Percentiles rank a stretch among this genome's conserved stretches.
Evolutionary conservation across 345 rosid species (phyloP).

Genomic region (Lepidium sativum): DNA sequence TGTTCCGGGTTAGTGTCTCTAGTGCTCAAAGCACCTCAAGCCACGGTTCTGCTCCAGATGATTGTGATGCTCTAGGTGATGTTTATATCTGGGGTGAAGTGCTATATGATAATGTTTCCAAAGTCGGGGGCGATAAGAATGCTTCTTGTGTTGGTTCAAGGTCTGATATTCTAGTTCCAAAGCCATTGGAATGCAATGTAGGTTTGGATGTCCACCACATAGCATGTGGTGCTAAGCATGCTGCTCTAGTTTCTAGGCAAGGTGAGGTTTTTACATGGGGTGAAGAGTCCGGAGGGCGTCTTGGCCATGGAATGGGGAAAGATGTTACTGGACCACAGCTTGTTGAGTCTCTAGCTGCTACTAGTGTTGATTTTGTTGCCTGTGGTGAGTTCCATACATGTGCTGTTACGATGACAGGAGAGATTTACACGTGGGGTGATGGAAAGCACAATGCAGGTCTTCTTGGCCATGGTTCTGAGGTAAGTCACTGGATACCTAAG

Average conservation of each 20-base stretch:
- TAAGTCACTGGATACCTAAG: conserved; percentile 97
- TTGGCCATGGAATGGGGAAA: conserved; percentile 86
- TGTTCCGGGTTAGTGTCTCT: conserved; percentile 92
- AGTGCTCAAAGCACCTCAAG: conserved; percentile 93
- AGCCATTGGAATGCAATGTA: conserved; percentile 72
- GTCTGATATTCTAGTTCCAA: conserved; percentile 68
- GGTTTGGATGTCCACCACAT: conserved; percentile 85
- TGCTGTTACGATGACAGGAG: conserved; percentile 87
- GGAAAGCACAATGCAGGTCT: conserved; percentile 93
- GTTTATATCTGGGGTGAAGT: conserved; percentile 98
- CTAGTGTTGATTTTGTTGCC: conserved; percentile 67
- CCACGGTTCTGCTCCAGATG: conserved; percentile 95
- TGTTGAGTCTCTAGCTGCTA: conserved; percentile 62
- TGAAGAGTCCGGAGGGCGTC: conserved; percentile 89
- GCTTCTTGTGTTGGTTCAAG: conserved; percentile 44
- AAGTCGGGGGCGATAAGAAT: conserved; percentile 53
- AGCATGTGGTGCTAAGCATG: conserved; percentile 88
- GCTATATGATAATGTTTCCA: conserved; percentile 53
- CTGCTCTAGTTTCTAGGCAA: conserved; percentile 82
- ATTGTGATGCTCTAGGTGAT: conserved; percentile 94
- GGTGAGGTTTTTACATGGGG: conserved; percentile 98
- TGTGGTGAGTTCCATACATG: conserved; percentile 98
- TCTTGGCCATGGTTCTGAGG: conserved; percentile 86
- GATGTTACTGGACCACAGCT: conserved; percentile 72
- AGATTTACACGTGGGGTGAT: conserved; percentile 93